Percentiles rank a stretch among this genome's conserved stretches.
Conservation (phyloP, 768 basidiomycete genomes). For the Leccinum rimulosum region DNA sequence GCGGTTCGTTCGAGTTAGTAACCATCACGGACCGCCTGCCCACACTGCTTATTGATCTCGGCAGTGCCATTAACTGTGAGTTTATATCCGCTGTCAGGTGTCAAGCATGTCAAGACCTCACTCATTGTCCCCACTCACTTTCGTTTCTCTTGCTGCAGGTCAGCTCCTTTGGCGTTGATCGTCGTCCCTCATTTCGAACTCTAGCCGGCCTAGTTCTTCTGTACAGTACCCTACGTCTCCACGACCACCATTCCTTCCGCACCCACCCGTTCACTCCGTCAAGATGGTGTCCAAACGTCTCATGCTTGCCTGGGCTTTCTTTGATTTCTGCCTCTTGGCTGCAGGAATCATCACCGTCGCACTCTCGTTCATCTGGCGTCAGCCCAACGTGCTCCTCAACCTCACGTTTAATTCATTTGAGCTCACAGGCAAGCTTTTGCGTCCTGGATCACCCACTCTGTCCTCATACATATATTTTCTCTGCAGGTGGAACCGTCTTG, state of each 20-base stretch:
- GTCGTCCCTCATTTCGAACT: slow-evolving; percentile 41
- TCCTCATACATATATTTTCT: not conserved
- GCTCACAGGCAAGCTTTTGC: slow-evolving; percentile 51
- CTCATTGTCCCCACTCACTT: slow-evolving; percentile 3
- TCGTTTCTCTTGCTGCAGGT: slow-evolving; percentile 36
- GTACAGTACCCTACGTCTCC: not conserved
- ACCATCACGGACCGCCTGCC: slow-evolving; percentile 7
- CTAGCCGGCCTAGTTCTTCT: slow-evolving; percentile 40
- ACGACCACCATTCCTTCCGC: slow-evolving; percentile 8
- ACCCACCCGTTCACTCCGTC: not conserved
- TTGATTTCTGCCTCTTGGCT: slow-evolving; percentile 68
- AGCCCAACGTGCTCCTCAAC: slow-evolving; percentile 68
- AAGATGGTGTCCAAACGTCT: slow-evolving; percentile 72
- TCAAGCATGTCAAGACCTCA: not conserved
- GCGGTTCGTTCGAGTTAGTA: not conserved
- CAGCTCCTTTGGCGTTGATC: slow-evolving; percentile 64
- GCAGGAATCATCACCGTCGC: slow-evolving; percentile 64
- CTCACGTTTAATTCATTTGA: slow-evolving; percentile 59
- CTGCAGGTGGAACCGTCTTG: slow-evolving; percentile 63
- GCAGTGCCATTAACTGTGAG: not conserved
- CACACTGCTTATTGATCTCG: not conserved
- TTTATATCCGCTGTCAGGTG: slow-evolving; percentile 12
- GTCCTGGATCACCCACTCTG: not conserved
- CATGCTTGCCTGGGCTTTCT: slow-evolving; percentile 67
- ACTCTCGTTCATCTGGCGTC: slow-evolving; percentile 70